Evolutionary conservation across 805 yeast species (phyloP).

Genomic region (Blastobotrys attinorum): DNA sequence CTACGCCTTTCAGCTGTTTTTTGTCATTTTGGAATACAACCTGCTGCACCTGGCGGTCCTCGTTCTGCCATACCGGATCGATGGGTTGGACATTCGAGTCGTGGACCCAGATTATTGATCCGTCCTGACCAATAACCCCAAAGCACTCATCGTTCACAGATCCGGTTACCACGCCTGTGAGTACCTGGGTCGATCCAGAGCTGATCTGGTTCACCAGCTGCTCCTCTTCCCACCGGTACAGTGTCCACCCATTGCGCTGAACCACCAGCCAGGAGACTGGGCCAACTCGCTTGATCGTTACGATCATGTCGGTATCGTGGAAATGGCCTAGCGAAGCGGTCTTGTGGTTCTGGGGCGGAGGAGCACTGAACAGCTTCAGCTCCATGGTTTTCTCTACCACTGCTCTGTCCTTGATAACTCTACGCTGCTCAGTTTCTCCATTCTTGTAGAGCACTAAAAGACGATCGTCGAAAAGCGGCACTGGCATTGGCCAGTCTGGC

Average conservation of each 20-base stretch:
- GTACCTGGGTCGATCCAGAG: conserved; percentile 7
- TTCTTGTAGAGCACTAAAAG: conserved; percentile 5
- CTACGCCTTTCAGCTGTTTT: background rate
- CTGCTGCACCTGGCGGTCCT: background rate
- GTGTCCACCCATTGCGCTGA: conserved; percentile 14
- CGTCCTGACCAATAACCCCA: conserved; percentile 11
- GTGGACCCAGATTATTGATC: conserved; percentile 10
- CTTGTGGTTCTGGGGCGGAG: conserved; percentile 1
- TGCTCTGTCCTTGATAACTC: background rate
- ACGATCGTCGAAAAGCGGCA: conserved; percentile 9
- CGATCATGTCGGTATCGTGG: conserved; percentile 6
- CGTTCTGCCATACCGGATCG: conserved; percentile 9
- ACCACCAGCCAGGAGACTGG: conserved; percentile 13
- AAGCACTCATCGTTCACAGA: conserved; percentile 6
- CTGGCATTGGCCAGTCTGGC: conserved; percentile 16
- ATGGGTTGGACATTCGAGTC: conserved; percentile 11
- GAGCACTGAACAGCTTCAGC: background rate
- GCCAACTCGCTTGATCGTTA: conserved; percentile 8
- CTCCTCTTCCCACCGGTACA: conserved; percentile 14
- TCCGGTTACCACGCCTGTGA: conserved; percentile 3
- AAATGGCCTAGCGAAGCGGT: background rate
- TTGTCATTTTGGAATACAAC: background rate
- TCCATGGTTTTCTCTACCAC: background rate
- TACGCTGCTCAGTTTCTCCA: conserved; percentile 1
- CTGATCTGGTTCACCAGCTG: conserved; percentile 10